Percentiles rank a stretch among this genome's conserved stretches.
phyloP scores from a whole-genome alignment of 805 yeast species.

The Pichia manshurica region DNA sequence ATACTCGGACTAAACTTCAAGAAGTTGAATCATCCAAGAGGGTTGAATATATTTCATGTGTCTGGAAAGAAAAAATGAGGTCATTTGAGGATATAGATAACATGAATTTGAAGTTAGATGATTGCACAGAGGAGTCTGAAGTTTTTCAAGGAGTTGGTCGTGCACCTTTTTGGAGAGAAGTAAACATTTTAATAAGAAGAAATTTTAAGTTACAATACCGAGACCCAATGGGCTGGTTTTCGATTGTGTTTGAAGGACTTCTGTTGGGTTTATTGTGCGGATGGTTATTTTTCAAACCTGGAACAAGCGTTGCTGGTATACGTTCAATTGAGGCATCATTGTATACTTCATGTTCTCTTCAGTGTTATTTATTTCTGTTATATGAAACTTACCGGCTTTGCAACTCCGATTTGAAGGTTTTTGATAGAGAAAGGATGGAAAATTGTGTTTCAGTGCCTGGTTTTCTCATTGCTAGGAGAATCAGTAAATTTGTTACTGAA shows the following conservation, averaged over 20 bases:
- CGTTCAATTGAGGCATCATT: slow-evolving; percentile 51
- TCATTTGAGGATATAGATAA: not conserved
- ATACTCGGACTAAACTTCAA: slow-evolving; percentile 36
- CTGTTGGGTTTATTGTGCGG: slow-evolving; percentile 61
- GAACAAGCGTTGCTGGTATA: slow-evolving; percentile 54
- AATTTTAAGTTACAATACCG: slow-evolving; percentile 41
- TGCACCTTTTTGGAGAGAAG: slow-evolving; percentile 40
- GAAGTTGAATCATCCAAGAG: slow-evolving; percentile 32
- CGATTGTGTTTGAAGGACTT: slow-evolving; percentile 37
- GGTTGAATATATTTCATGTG: slow-evolving; percentile 29
- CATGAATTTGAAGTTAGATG: not conserved
- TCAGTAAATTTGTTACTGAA: slow-evolving; percentile 62
- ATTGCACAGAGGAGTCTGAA: slow-evolving; percentile 1
- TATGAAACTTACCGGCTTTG: slow-evolving; percentile 58
- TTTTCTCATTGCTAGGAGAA: slow-evolving; percentile 57
- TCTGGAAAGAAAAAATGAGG: slow-evolving; percentile 34
- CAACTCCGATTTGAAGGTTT: slow-evolving; percentile 45
- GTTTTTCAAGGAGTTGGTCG: slow-evolving; percentile 26
- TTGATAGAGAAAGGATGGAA: slow-evolving; percentile 67
- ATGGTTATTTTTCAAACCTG: slow-evolving; percentile 70
- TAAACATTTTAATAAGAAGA: slow-evolving; percentile 39
- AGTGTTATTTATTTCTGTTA: slow-evolving; percentile 49
- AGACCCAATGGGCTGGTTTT: slow-evolving; percentile 45
- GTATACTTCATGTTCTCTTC: slow-evolving; percentile 48
- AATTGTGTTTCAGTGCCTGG: slow-evolving; percentile 62